phyloP scores from a whole-genome alignment of 1,284 basidiomycete species.

The Sanghuangporus sanghuang region DNA sequence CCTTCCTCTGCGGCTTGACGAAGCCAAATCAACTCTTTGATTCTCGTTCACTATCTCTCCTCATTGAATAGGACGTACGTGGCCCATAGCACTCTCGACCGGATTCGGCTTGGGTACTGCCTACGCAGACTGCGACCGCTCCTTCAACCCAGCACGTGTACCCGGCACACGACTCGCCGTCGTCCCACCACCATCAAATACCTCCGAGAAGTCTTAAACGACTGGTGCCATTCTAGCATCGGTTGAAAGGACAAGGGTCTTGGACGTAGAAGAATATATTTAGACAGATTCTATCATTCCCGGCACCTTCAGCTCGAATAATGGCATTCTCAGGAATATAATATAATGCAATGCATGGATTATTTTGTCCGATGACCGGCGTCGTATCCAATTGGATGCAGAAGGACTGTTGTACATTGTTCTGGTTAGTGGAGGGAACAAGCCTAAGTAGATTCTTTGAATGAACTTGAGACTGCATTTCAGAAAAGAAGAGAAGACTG shows the following conservation, averaged over 20 bases:
- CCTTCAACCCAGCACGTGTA: conserved; percentile 91
- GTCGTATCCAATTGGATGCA: too few species aligned
- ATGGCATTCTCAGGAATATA: too few species aligned
- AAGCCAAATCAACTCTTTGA: conserved; percentile 1
- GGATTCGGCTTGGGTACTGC: conserved; percentile 88
- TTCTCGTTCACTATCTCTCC: conserved; percentile 3
- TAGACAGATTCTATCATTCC: background rate
- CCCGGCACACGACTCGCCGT: conserved; percentile 76
- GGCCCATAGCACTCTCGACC: conserved; percentile 91
- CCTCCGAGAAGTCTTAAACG: conserved; percentile 21
- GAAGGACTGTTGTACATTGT: too few species aligned
- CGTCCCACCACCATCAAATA: conserved; percentile 35
- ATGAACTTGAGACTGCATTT: too few species aligned
- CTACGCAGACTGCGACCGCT: conserved; percentile 94
- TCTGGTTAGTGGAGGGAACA: too few species aligned
- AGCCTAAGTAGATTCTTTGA: too few species aligned
- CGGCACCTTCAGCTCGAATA: too few species aligned
- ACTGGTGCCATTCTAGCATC: background rate
- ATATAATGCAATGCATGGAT: too few species aligned
- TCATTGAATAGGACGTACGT: conserved; percentile 77
- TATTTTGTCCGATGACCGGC: too few species aligned
- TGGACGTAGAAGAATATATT: background rate
- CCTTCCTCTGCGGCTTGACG: background rate
- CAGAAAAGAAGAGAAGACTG: too few species aligned
- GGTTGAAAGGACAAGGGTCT: background rate